Conservation (phyloP, 1,284 basidiomycete genomes). For the Phellopilus nigrolimitatus region DNA sequence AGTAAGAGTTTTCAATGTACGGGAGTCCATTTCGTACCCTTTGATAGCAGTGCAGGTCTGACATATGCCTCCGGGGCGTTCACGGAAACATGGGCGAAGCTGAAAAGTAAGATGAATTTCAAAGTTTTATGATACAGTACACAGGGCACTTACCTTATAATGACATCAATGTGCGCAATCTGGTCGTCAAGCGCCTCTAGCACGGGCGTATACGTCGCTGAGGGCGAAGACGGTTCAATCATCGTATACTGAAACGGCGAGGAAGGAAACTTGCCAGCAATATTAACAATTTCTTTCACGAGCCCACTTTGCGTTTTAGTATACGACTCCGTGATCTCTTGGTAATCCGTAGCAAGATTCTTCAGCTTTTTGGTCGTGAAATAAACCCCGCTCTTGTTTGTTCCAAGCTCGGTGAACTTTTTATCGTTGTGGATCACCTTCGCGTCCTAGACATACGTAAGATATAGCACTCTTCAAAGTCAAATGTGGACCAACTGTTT, state of each 20-base stretch:
- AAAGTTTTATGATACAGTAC: background rate
- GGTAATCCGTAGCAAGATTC: slow-evolving; percentile 69
- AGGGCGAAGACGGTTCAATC: slow-evolving; percentile 21
- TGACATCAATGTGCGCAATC: slow-evolving; percentile 89
- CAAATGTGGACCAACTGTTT: slow-evolving; percentile 59
- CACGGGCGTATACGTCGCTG: slow-evolving; percentile 88
- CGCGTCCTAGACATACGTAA: slow-evolving; percentile 59
- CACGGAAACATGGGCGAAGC: slow-evolving; percentile 87
- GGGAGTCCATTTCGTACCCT: slow-evolving; percentile 41
- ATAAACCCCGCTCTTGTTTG: slow-evolving; percentile 84
- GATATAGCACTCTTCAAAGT: background rate
- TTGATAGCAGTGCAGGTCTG: slow-evolving; percentile 72
- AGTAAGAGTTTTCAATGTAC: background rate
- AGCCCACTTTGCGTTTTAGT: slow-evolving; percentile 73
- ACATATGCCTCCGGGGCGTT: slow-evolving; percentile 87
- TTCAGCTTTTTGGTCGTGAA: slow-evolving; percentile 87
- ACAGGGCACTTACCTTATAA: slow-evolving; percentile 59
- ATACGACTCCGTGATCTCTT: slow-evolving; percentile 69
- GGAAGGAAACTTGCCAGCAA: slow-evolving; percentile 66
- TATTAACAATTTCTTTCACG: slow-evolving; percentile 91
- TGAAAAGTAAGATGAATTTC: slow-evolving; percentile 27
- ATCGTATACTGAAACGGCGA: background rate
- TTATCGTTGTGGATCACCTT: slow-evolving; percentile 66
- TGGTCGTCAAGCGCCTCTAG: slow-evolving; percentile 86
- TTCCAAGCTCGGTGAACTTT: slow-evolving; percentile 82